phyloP scores from a whole-genome alignment of 2,329 filamentous ascomycete species.

The Fusarium graminum region DNA sequence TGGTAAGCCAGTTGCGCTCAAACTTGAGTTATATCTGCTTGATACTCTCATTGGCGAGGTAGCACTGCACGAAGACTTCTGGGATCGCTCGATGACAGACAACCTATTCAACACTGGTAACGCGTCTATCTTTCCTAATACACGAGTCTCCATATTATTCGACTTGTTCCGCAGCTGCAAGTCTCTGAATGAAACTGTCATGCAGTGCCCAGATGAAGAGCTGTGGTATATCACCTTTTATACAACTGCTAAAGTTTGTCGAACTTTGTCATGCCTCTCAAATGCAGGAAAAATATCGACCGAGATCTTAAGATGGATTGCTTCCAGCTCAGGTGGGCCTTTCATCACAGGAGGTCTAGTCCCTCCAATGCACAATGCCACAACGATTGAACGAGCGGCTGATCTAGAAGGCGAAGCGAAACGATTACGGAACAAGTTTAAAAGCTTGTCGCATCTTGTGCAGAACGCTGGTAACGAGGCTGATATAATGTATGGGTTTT shows the following conservation, averaged over 20 bases:
- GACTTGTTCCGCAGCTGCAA: conserved; percentile 12
- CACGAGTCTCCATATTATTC: conserved; percentile 1
- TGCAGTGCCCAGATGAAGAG: neutral
- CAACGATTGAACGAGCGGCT: conserved; percentile 3
- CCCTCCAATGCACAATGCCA: neutral
- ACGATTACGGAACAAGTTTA: conserved; percentile 6
- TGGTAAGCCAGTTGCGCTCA: conserved; percentile 1
- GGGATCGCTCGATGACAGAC: neutral
- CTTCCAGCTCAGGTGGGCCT: neutral
- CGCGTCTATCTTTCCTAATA: neutral
- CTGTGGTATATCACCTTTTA: conserved; percentile 26
- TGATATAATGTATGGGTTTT: conserved; percentile 15
- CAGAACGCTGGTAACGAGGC: neutral
- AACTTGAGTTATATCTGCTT: conserved; percentile 12
- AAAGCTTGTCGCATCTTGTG: neutral
- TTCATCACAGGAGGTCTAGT: neutral
- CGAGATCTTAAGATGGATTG: neutral
- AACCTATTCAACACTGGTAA: neutral
- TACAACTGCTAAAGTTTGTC: conserved; percentile 20
- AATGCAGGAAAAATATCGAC: conserved; percentile 20
- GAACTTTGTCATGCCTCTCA: conserved; percentile 18
- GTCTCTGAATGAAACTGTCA: conserved; percentile 5
- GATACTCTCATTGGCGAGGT: conserved; percentile 21
- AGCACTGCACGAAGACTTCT: conserved; percentile 22
- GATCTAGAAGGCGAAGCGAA: conserved; percentile 10